These are phyloP conservation scores for Citrullus mucosospermus DNA, from an alignment of 306 rosid species.

Conservation along the genomic window DNA sequence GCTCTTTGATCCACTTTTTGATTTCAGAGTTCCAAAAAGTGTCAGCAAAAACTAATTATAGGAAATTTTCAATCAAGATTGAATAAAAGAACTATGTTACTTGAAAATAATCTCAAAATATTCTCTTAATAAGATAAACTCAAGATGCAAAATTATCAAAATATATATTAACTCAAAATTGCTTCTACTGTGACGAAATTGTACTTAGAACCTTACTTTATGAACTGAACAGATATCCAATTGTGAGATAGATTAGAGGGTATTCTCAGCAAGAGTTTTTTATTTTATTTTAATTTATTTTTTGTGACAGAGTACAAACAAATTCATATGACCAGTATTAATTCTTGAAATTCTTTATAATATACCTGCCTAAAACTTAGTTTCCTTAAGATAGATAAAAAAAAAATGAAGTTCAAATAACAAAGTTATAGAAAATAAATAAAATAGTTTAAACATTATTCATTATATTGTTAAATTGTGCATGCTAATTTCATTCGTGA, in stretches of 20 bases:
- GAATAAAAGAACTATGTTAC: not conserved
- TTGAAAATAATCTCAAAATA: not conserved
- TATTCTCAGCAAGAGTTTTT: not conserved
- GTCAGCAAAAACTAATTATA: not conserved
- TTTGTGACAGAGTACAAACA: not conserved
- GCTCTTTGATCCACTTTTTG: not conserved
- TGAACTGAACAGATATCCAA: not conserved
- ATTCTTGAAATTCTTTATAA: not conserved
- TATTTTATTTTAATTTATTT: not conserved
- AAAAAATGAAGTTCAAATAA: not conserved
- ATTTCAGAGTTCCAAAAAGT: not conserved
- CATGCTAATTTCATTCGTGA: not conserved
- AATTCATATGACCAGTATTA: not conserved
- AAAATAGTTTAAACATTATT: not conserved
- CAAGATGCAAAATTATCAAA: not conserved
- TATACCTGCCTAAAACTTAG: not conserved
- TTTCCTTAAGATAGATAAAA: not conserved
- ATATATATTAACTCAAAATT: not conserved
- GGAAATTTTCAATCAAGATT: not conserved
- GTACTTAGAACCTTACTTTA: not conserved
- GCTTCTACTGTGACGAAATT: not conserved
- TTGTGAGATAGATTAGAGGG: not conserved
- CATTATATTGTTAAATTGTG: not conserved
- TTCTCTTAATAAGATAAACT: not conserved
- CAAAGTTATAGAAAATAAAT: not conserved